Evolutionary conservation across 768 basidiomycete species (phyloP).

Genomic region (Kwoniella newhampshirensis): DNA sequence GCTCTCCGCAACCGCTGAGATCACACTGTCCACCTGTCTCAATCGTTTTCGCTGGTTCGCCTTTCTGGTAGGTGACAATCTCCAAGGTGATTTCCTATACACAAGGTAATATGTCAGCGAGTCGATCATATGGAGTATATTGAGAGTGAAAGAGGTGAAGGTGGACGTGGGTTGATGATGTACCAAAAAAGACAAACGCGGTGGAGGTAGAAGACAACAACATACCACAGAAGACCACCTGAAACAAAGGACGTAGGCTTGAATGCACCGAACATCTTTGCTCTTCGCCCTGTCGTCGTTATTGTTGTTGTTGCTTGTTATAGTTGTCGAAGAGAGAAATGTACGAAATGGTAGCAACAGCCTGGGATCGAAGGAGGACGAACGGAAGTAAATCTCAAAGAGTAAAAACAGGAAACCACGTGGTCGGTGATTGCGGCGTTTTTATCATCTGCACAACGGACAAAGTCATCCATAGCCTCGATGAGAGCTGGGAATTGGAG

Average conservation of each 20-base stretch:
- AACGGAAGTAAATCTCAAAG: no score
- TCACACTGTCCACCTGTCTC: constrained; percentile 89
- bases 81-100: constrained; percentile 90
- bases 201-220: not conserved
- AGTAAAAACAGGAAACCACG: no score
- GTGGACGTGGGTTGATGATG: no score
- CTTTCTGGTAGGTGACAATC: constrained; percentile 85
- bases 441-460: no score
- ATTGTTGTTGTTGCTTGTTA: no score
- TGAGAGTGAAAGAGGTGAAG: not conserved
- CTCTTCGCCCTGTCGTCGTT: not conserved
- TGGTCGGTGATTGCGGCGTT: no score
- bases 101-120: not conserved
- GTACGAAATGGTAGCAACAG: no score
- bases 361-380: no score
- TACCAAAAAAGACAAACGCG: not conserved
- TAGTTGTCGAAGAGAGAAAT: no score
- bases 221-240: constrained; percentile 85
- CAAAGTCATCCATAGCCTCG: no score
- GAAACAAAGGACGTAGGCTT: constrained; percentile 54
- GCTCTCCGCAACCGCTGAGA: constrained; percentile 77
- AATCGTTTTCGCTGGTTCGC: constrained; percentile 84
- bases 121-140: not conserved
- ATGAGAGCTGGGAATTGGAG: no score
- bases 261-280: constrained; percentile 81